phyloP scores from a whole-genome alignment of 1,284 basidiomycete genomes.

The Sphagnurus paluster region DNA sequence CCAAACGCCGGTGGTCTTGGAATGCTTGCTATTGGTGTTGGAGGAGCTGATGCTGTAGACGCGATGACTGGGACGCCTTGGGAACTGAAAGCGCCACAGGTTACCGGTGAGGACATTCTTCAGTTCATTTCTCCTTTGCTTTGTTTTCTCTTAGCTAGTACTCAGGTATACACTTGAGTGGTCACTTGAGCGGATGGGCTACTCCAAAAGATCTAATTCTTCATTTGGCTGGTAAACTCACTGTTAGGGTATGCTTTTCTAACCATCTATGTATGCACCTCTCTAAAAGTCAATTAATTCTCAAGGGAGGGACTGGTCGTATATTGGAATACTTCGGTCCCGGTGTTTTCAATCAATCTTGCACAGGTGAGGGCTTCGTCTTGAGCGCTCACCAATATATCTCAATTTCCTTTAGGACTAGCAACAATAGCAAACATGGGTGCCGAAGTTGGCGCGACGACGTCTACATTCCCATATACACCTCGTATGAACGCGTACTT shows the following conservation, averaged over 20 bases:
- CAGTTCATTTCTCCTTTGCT: neutral
- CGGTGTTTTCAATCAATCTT: conserved; percentile 90
- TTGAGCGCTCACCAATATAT: neutral
- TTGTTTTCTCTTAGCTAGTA: conserved; percentile 5
- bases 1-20: conserved; percentile 98
- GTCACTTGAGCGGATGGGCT: conserved; percentile 88
- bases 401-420: conserved; percentile 53
- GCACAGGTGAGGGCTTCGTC: conserved; percentile 69
- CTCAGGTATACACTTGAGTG: conserved; percentile 83
- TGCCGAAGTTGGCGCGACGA: conserved; percentile 98
- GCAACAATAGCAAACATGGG: conserved; percentile 99
- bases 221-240: conserved; percentile 91
- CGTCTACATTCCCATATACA: conserved; percentile 97
- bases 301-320: conserved; percentile 93
- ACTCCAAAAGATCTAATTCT: conserved; percentile 98
- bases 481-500: conserved; percentile 89
- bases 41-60: conserved; percentile 98
- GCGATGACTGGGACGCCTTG: conserved; percentile 98
- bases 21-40: conserved; percentile 98
- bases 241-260: conserved; percentile 72
- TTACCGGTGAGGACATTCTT: conserved; percentile 69
- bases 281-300: conserved; percentile 7
- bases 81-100: conserved; percentile 94
- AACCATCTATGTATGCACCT: neutral
- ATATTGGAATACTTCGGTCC: conserved; percentile 98